Conservation (phyloP, 164 flowering plant genomes). For the Litsea cubeba region DNA sequence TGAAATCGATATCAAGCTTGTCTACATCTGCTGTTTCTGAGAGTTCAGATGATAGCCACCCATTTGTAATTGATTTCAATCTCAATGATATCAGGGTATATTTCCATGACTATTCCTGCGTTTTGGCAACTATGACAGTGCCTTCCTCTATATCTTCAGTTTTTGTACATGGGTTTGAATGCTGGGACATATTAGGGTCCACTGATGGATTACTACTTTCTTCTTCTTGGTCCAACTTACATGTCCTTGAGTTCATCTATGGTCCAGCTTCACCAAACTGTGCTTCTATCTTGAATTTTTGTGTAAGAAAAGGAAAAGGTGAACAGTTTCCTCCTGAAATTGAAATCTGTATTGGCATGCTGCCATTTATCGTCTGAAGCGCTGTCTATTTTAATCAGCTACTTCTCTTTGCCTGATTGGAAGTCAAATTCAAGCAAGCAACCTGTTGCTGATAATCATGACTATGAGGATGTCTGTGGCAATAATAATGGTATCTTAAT, state of each 20-base stretch:
- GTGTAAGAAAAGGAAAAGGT: conserved; percentile 35
- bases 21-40: conserved; percentile 10
- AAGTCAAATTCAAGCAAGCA: conserved; percentile 21
- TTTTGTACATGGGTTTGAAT: conserved; percentile 27
- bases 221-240: conserved; percentile 55
- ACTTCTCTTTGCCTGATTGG: conserved; percentile 85
- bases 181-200: conserved; percentile 53
- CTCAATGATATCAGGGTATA: conserved; percentile 47
- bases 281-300: conserved; percentile 58
- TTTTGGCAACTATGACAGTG: conserved; percentile 47
- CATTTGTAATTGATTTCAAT: conserved; percentile 29
- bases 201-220: conserved; percentile 51
- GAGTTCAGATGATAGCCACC: conserved; percentile 5
- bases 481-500: conserved; percentile 14
- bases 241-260: conserved; percentile 47
- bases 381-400: conserved; percentile 74
- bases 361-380: conserved; percentile 69
- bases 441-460: conserved; percentile 10
- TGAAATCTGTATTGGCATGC: conserved; percentile 51
- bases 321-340: conserved; percentile 25
- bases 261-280: conserved; percentile 44
- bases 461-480: conserved; percentile 10
- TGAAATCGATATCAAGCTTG: conserved; percentile 1
- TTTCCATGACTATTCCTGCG: conserved; percentile 79
- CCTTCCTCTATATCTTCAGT: conserved; percentile 39